Conservation (phyloP, 2,329 filamentous ascomycete species). For the Fusarium zealandicum region DNA sequence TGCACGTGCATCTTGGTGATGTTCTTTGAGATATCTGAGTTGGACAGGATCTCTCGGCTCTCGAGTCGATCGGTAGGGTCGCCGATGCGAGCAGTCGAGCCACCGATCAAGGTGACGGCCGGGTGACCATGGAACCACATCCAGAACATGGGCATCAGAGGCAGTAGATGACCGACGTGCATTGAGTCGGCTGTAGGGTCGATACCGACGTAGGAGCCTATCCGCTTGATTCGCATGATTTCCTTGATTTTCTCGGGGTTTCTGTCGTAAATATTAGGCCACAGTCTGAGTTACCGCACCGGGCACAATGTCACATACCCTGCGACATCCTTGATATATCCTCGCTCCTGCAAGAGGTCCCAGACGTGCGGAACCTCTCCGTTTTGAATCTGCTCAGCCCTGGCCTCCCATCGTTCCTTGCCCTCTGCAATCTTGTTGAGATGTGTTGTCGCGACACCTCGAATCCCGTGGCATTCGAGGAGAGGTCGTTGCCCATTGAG, state of each 20-base stretch:
- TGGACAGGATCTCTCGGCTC: conserved; percentile 62
- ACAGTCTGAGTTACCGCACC: background rate
- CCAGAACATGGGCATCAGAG: conserved; percentile 86
- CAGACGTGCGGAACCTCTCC: conserved; percentile 64
- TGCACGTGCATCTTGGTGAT: conserved; percentile 73
- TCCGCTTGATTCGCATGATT: conserved; percentile 69
- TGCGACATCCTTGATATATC: conserved; percentile 76
- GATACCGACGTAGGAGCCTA: conserved; percentile 81
- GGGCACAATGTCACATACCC: conserved; percentile 59
- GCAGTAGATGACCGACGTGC: conserved; percentile 81
- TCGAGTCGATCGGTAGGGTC: conserved; percentile 77
- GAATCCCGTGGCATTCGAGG: conserved; percentile 38
- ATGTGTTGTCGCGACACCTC: conserved; percentile 52
- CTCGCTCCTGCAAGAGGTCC: conserved; percentile 73
- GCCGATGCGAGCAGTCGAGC: conserved; percentile 78
- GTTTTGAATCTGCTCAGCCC: conserved; percentile 55
- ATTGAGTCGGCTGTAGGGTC: conserved; percentile 83
- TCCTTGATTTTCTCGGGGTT: conserved; percentile 63
- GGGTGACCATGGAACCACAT: conserved; percentile 79
- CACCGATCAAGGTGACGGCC: conserved; percentile 72
- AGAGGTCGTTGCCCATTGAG: conserved; percentile 31
- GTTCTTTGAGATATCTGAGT: conserved; percentile 65
- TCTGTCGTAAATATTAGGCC: conserved; percentile 37
- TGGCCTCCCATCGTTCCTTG: conserved; percentile 55
- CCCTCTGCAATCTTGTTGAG: conserved; percentile 54